phyloP scores from a whole-genome alignment of 176 grass and related monocot species.

The Avena sativa region DNA sequence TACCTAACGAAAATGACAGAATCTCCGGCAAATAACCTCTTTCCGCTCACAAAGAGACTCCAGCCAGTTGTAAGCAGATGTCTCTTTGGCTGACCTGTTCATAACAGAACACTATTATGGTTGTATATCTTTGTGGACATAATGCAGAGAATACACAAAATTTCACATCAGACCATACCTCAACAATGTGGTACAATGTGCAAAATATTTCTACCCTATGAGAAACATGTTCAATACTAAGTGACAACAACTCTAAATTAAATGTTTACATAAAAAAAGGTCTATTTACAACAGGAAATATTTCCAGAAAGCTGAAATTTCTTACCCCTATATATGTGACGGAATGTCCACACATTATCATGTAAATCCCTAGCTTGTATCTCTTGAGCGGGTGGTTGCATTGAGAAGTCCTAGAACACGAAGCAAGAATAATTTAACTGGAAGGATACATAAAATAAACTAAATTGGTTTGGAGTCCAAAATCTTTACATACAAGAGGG shows the following conservation, averaged over 20 bases:
- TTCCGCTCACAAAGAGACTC: conserved; percentile 81
- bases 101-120: neutral
- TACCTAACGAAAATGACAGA: conserved; percentile 80
- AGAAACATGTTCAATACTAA: neutral
- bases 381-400: conserved; percentile 73
- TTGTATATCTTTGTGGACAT: conserved; percentile 29
- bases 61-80: conserved; percentile 81
- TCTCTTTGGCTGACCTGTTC: conserved; percentile 70
- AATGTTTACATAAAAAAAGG: neutral
- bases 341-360: conserved; percentile 69
- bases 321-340: conserved; percentile 75
- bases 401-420: conserved; percentile 61
- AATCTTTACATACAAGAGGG: conserved; percentile 51
- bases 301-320: neutral
- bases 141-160: neutral
- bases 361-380: conserved; percentile 75
- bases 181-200: neutral
- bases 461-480: neutral
- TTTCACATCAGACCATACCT: neutral
- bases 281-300: conserved; percentile 1
- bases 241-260: neutral
- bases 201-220: neutral
- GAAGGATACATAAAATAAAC: neutral
- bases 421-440: neutral
- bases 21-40: conserved; percentile 73